Evolutionary conservation across 345 rosid genomes (phyloP).

Genomic region (Acer yangbiense): DNA sequence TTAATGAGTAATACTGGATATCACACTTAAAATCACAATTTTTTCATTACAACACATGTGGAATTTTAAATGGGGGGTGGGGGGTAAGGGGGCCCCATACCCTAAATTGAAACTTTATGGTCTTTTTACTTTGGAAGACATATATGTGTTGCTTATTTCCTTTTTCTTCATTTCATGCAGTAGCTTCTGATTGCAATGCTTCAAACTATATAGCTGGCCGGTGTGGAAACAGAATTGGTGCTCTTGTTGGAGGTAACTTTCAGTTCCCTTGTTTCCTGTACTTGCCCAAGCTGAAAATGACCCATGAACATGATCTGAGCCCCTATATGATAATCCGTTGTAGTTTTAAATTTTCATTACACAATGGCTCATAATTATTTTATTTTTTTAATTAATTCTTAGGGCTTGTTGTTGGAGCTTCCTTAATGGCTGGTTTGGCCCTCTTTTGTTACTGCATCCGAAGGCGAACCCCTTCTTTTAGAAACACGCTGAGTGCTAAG

Average conservation of each 20-base stretch:
- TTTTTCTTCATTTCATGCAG: slow-evolving; percentile 6
- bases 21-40: no score
- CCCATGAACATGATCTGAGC: background rate
- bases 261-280: background rate
- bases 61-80: background rate
- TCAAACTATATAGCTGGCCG: slow-evolving; percentile 37
- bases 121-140: background rate
- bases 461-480: slow-evolving; percentile 40
- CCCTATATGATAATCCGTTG: background rate
- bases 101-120: background rate
- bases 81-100: no score
- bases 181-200: slow-evolving; percentile 43
- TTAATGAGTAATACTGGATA: no score
- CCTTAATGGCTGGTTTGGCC: slow-evolving; percentile 41
- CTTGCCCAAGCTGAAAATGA: background rate
- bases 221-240: slow-evolving; percentile 47
- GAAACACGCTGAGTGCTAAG: slow-evolving; percentile 58
- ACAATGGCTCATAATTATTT: background rate
- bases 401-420: slow-evolving; percentile 71
- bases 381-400: slow-evolving; percentile 17
- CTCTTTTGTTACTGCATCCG: slow-evolving; percentile 46
- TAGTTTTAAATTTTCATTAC: background rate
- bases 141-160: slow-evolving; percentile 19
- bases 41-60: no score
- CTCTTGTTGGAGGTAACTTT: slow-evolving; percentile 71